Evolutionary conservation across 2,329 filamentous ascomycete species (phyloP).

Genomic region (Pseudogymnoascus sp.): DNA sequence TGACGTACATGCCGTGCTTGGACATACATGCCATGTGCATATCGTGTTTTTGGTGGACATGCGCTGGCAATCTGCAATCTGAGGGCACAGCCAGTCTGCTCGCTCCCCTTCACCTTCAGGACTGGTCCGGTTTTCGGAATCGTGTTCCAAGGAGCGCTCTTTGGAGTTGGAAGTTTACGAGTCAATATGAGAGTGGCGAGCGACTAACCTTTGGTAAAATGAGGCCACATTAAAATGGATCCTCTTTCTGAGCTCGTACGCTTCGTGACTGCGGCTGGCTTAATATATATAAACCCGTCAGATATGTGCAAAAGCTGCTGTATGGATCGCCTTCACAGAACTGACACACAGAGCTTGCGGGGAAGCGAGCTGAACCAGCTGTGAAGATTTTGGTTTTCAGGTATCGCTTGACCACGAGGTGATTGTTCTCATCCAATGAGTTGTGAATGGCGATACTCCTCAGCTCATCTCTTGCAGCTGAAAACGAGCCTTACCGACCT

Average conservation of each 20-base stretch:
- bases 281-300: neutral
- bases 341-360: neutral
- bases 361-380: neutral
- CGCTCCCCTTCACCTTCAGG: neutral
- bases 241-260: neutral
- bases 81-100: neutral
- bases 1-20: constrained; percentile 2
- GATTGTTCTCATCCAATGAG: neutral
- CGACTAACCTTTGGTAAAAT: neutral
- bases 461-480: constrained; percentile 5
- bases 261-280: neutral
- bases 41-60: neutral
- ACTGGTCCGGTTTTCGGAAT: neutral
- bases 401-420: neutral
- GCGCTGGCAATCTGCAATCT: constrained; percentile 2
- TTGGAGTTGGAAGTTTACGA: neutral
- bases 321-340: constrained; percentile 1
- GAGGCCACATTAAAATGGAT: neutral
- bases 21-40: constrained; percentile 6
- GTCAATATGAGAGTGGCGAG: neutral
- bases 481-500: neutral
- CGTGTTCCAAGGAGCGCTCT: neutral
- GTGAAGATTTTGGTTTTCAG: neutral
- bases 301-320: neutral
- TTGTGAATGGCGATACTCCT: neutral